Evolutionary conservation across 2,329 filamentous ascomycete species (phyloP), one percentile per base, ranked within the genome.

Genomic region (Cercospora berteroae): DNA sequence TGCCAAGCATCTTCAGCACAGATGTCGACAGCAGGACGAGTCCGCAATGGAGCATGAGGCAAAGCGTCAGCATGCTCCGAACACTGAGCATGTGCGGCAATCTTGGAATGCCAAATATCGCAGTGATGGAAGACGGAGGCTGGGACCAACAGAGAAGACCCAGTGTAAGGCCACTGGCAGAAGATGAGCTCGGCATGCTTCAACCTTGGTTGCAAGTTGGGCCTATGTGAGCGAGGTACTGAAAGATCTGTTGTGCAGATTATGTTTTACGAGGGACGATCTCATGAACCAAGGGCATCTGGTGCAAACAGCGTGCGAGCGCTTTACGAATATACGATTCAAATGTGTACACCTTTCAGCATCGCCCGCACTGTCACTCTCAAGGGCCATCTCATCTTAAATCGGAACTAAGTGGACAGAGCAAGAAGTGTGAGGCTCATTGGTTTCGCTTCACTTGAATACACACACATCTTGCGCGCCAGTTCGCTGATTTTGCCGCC

Each of bases 21-120:
- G 29, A 25, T 13, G 31, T 56, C 20, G 48, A 55, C 20, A 31
- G 31, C 29, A 57, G 48, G 16, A 52, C 39, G 25, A 66, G 63
- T 9, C 67, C 70, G 36, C 67, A 69, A n/a, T 72, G 70, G 62
- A 70, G 69, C 23, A 72, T 76, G 65, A 68, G 66, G 9, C 71
- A 76, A n/a, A 72, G 71, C 2, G 69, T 77, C 2, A 72, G 71
- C 6, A 76, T 77, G 76, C 60, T 77, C 31, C 63, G 76, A 39
- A 74, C 71, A 7, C 65, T 77, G 44, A 72, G 69, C 9, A 71
- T 77, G 71, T 71, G 70, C 29, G 76, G 74, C 3, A 70, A 64
- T 12, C 62, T 77, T 27, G 73, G 75, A 5, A 74, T 77, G 72
- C 74, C 75, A 13, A 60, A 65, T n/a, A 66, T 72, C 4, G 60